Evolutionary conservation across 148 eudicot genomes (phyloP).

Genomic region (Limonium bicolor): DNA sequence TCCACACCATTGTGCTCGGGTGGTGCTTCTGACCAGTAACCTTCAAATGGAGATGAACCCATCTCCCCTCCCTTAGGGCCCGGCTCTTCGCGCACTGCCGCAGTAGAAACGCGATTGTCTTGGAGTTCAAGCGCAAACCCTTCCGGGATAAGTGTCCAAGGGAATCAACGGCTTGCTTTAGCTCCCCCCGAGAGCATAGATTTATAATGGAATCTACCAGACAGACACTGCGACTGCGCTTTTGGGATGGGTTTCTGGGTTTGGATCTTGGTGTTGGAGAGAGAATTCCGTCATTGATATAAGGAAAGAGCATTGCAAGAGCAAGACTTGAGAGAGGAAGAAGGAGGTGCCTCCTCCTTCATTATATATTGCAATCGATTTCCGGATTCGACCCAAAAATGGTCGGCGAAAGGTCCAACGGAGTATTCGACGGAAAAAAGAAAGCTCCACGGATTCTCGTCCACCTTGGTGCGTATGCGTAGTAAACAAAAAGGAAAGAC

Average conservation of each 20-base stretch:
- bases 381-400: too few relatives aligned
- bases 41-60: slow-evolving; percentile 66
- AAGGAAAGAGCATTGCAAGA: slow-evolving; percentile 45
- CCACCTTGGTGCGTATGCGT: too few relatives aligned
- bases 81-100: slow-evolving; percentile 30
- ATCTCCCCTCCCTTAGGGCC: slow-evolving; percentile 50
- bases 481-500: too few relatives aligned
- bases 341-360: too few relatives aligned
- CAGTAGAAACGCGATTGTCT: slow-evolving; percentile 30
- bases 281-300: slow-evolving; percentile 8
- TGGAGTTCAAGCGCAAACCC: slow-evolving; percentile 40
- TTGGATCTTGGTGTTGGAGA: slow-evolving; percentile 5
- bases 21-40: slow-evolving; percentile 40
- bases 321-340: too few relatives aligned
- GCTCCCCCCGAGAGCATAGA: slow-evolving; percentile 37
- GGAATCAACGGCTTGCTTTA: slow-evolving; percentile 38
- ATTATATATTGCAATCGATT: too few relatives aligned
- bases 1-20: slow-evolving; percentile 38
- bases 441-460: too few relatives aligned
- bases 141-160: slow-evolving; percentile 18
- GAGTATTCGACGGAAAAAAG: too few relatives aligned
- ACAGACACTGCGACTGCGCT: slow-evolving; percentile 18
- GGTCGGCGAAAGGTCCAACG: too few relatives aligned
- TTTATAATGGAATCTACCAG: slow-evolving; percentile 25
- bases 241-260: slow-evolving; percentile 1